Evolutionary conservation across 164 flowering plant genomes (phyloP), one percentile per base, ranked within the genome.

Genomic region (Vitis riparia): DNA sequence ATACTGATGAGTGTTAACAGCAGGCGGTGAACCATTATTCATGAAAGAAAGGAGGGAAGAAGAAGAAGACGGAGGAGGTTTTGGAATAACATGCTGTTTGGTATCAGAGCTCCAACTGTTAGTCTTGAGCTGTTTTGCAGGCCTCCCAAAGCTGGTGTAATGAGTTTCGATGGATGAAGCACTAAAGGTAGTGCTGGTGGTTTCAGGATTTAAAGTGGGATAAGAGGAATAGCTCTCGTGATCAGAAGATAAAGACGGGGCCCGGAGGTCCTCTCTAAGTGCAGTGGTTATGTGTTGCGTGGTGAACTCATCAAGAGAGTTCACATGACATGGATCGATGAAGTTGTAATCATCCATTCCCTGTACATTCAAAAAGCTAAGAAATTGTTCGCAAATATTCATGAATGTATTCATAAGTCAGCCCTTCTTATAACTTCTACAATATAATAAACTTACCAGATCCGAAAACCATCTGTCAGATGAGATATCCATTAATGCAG

Each of bases 401-500:
- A 66, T 10, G 8, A 1, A 30, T 37, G 7, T 37, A 37, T 0
- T 37, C 7, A 37, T 37, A 37, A 37, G 44, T 23, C 0, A 23
- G 27, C 27, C 27, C 27, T 23, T 23, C 27, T 23, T 23, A 23
- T 23, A 23, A 23, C 27, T 23, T 23, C 27, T 23, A 23, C 3
- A 13, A 27, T 11, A 48, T 14, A 50, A 9, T 51, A n/a, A 1
- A 11, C 75, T 68, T 70, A 79, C 77, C 72, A 69, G 19, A 12
- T 79, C 79, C 2, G 82, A 67, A n/a, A 75, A 70, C 79, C 82
- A 79, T 66, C 37, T 69, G n/a, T 69, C 69, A 1, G 78, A 66
- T 58, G 67, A 32, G 9, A 59, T n/a, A 10, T 79, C 79, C 79
- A 79, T 79, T 50, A 14, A 23, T 53, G 8, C 8, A 11, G 62